phyloP scores from a whole-genome alignment of 768 basidiomycete genomes.

The Panus rudis region DNA sequence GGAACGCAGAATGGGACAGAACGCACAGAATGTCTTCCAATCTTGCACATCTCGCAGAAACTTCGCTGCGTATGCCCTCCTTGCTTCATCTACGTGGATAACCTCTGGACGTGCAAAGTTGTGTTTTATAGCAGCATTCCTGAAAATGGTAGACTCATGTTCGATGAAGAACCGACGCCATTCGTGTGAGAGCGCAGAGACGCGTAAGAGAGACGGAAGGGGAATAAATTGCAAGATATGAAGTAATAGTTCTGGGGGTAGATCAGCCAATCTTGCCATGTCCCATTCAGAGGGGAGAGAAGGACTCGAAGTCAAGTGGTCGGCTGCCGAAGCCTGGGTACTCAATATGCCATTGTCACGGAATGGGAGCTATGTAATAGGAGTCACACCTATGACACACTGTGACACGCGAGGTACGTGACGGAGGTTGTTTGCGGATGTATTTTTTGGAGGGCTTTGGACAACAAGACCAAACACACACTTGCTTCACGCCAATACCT shows the following conservation, averaged over 20 bases:
- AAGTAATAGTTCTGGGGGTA: constrained; percentile 57
- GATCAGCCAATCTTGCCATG: constrained; percentile 29
- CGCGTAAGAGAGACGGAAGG: constrained; percentile 34
- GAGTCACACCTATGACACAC: no score
- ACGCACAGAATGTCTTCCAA: constrained; percentile 63
- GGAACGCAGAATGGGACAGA: constrained; percentile 2
- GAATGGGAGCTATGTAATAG: no score
- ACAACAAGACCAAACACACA: background rate
- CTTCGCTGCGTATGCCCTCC: constrained; percentile 25
- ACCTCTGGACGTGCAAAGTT: constrained; percentile 31
- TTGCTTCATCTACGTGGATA: constrained; percentile 25
- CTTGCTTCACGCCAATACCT: background rate
- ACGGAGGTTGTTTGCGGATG: constrained; percentile 6
- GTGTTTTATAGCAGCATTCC: constrained; percentile 46
- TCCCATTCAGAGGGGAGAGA: no score
- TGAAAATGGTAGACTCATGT: constrained; percentile 51
- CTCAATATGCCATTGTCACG: no score
- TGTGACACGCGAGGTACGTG: no score
- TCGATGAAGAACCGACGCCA: constrained; percentile 41
- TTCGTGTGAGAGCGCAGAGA: constrained; percentile 32
- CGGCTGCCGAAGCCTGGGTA: no score
- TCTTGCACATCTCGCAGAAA: constrained; percentile 30
- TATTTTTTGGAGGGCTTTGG: constrained; percentile 3
- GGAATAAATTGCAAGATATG: constrained; percentile 44
- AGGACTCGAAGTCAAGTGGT: no score